Base-by-base conservation (phyloP, 2,329 filamentous ascomycete species). In the Neofusicoccum kwambonambiense region DNA sequence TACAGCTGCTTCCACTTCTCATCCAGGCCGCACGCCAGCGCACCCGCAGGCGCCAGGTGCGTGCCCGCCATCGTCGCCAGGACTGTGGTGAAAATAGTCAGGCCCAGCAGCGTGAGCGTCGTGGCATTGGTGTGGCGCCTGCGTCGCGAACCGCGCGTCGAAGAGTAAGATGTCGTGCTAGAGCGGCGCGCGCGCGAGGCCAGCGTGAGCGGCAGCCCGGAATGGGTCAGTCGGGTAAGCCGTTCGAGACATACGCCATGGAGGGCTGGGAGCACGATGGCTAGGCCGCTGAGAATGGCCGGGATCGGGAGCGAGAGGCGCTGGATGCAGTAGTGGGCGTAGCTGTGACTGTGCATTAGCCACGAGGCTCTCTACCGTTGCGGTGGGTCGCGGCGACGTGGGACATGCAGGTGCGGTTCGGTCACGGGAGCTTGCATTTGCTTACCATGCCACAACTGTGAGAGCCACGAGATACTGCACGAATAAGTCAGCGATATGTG, bases 1-100 rank as follows among this genome's bases (percentile, higher is more conserved):
- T 78, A 89, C 65, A 89, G 72, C 4, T 61, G 64, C 67, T 78
- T 75, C 88, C 88, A 90, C 39, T 70, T 71, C 1, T 76, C 76
- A 3, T 84, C 76, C 9, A 90, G 74, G 3, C 77, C 75, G 71
- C 87, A 90, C 7, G 75, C 66, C 4, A 77, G 67, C 1, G 67
- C 70, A 3, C 68, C 69, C 0, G 69, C 44, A 9, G 54, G 63
- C 2, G 69, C 66, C 27, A 77, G 65, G 60, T 76, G 70, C 3
- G 72, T 75, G 4, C 75, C 76, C 0, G 73, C 72, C 0, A 79
- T 68, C 0, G 77, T 78, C 1, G 75, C 77, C 12, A 79, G 65
- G 11, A 74, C 72, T n/a, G 74, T 73, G 58, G 75, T 72, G 65
- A 73, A 75, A 57, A 76, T 69, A 61, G 76, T 68, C 39, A 76